These are phyloP conservation scores for Myxozyma monticola DNA, from an alignment of 805 yeast genomes.

Conservation along the genomic window DNA sequence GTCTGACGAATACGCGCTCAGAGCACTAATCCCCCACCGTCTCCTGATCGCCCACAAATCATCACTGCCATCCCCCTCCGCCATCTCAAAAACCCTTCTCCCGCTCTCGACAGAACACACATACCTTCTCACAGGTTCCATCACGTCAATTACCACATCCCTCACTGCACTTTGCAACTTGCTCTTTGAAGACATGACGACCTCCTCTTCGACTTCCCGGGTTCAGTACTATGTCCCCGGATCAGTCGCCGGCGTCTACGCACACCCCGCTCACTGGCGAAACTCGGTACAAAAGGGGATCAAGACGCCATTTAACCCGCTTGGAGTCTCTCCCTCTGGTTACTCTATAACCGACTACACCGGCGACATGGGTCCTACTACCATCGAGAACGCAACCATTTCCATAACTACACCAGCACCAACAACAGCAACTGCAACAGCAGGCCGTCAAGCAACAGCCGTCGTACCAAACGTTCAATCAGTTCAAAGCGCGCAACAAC, in stretches of 20 bases:
- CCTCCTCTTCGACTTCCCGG: conserved; percentile 8
- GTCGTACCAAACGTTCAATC: conserved; percentile 18
- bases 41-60: conserved; percentile 17
- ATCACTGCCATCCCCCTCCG: conserved; percentile 16
- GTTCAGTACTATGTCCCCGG: conserved; percentile 20
- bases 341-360: conserved; percentile 22
- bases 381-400: neutral
- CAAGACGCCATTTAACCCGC: conserved; percentile 27
- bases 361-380: neutral
- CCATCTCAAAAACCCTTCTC: conserved; percentile 20
- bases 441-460: conserved; percentile 2
- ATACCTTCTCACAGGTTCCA: conserved; percentile 11
- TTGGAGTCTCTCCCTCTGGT: conserved; percentile 25
- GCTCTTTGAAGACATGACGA: conserved; percentile 14
- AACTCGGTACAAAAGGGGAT: conserved; percentile 17
- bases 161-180: conserved; percentile 6
- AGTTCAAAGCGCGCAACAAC: conserved; percentile 24
- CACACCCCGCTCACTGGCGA: conserved; percentile 15
- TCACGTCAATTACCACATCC: neutral
- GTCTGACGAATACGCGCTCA: conserved; percentile 3
- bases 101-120: conserved; percentile 29
- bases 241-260: conserved; percentile 20
- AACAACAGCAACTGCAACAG: neutral
- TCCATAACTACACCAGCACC: neutral
- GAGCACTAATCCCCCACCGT: conserved; percentile 21